A percentile compares a stretch with the other conserved stretches of the same genome.
These are phyloP conservation scores for Ceratocystis papillata DNA, from an alignment of 2,329 filamentous ascomycete genomes.

Conservation along the genomic window DNA sequence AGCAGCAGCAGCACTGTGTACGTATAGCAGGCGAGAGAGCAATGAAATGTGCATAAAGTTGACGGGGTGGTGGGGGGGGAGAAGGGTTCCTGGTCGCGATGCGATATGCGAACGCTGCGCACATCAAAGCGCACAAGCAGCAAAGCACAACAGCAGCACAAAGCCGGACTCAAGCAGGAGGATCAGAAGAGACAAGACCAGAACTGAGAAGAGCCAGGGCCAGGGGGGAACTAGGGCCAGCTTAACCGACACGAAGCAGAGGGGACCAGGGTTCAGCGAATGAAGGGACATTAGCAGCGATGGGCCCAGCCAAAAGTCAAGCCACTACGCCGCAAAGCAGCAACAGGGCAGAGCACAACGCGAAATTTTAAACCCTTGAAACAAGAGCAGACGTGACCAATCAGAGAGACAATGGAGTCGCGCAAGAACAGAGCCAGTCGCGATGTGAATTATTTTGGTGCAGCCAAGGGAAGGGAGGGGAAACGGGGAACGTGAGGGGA, in stretches of 20 bases:
- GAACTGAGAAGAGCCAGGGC: not conserved
- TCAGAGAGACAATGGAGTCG: not conserved
- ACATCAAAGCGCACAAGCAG: not conserved
- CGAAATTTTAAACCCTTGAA: not conserved
- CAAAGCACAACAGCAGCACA: constrained; percentile 5
- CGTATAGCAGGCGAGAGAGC: not conserved
- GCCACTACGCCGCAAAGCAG: not conserved
- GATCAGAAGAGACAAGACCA: constrained; percentile 6
- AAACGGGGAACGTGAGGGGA: not conserved
- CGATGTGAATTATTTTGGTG: too few species aligned
- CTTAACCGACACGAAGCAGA: constrained; percentile 5
- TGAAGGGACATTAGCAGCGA: not conserved
- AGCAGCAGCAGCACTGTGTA: too few species aligned
- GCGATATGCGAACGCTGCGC: not conserved
- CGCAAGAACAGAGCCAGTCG: not conserved
- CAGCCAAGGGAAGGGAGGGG: not conserved
- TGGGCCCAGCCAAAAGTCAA: not conserved
- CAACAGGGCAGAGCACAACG: not conserved
- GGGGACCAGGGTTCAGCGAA: constrained; percentile 2
- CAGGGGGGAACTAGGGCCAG: constrained; percentile 3
- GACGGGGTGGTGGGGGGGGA: not conserved
- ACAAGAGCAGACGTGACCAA: not conserved
- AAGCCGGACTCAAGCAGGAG: not conserved
- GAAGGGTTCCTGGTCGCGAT: not conserved
- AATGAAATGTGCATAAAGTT: not conserved